These are phyloP conservation scores for Pyrenophora tritici-repentis DNA, from an alignment of 2,329 filamentous ascomycete species.

Conservation along the genomic window DNA sequence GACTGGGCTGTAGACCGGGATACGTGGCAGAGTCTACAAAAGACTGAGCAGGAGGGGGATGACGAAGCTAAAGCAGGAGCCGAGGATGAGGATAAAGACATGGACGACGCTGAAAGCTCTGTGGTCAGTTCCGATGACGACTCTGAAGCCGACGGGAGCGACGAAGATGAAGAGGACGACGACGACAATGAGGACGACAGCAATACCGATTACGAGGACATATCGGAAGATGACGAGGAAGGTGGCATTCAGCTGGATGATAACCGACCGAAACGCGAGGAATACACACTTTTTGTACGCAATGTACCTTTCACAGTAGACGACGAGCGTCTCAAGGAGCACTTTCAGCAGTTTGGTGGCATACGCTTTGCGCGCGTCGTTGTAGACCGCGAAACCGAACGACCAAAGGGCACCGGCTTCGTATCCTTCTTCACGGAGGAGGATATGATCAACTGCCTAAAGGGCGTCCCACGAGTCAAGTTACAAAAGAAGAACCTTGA, in stretches of 20 bases:
- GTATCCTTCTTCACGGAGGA: conserved; percentile 84
- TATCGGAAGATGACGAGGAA: conserved; percentile 51
- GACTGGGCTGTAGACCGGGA: conserved; percentile 96
- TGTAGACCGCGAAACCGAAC: conserved; percentile 80
- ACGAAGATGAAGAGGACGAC: conserved; percentile 41
- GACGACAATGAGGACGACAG: conserved; percentile 52
- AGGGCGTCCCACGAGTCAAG: conserved; percentile 65
- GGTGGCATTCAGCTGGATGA: conserved; percentile 30
- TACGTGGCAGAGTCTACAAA: conserved; percentile 71
- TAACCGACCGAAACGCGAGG: conserved; percentile 60
- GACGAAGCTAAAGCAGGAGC: conserved; percentile 45
- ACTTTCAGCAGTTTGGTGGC: conserved; percentile 87
- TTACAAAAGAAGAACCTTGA: conserved; percentile 45
- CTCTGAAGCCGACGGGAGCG: conserved; percentile 46
- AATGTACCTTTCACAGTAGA: conserved; percentile 90
- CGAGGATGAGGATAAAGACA: conserved; percentile 48
- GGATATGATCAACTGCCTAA: conserved; percentile 78
- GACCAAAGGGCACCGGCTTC: conserved; percentile 90
- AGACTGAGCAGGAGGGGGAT: conserved; percentile 48
- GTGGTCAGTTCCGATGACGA: conserved; percentile 48
- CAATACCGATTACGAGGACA: conserved; percentile 45
- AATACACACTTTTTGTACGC: conserved; percentile 84
- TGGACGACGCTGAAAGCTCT: conserved; percentile 43
- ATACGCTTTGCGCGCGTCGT: conserved; percentile 91
- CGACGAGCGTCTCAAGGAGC: conserved; percentile 79